These are phyloP conservation scores for Aureobasidium sp. DNA, from an alignment of 2,329 filamentous ascomycete genomes.

Conservation along the genomic window DNA sequence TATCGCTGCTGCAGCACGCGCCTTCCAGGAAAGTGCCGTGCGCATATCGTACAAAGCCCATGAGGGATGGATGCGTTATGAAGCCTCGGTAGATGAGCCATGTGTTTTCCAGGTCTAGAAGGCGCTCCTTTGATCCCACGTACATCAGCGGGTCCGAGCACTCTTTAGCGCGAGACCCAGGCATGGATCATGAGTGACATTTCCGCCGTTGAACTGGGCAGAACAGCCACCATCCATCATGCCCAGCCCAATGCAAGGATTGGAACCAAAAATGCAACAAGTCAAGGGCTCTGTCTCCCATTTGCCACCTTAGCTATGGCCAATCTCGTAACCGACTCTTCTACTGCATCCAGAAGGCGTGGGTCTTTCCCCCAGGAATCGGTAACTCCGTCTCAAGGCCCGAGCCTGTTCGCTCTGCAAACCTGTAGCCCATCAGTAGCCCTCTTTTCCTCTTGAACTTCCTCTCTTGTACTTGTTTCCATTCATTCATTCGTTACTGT, in stretches of 20 bases:
- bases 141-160: conserved; percentile 15
- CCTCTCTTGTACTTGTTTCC: background rate
- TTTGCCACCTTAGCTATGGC: conserved; percentile 11
- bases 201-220: conserved; percentile 15
- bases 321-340: conserved; percentile 16
- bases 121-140: conserved; percentile 8
- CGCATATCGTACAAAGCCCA: background rate
- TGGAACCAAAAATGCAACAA: conserved; percentile 15
- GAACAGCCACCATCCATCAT: conserved; percentile 15
- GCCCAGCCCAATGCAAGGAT: conserved; percentile 15
- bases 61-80: background rate
- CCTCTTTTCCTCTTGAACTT: conserved; percentile 13
- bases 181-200: conserved; percentile 16
- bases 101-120: conserved; percentile 13
- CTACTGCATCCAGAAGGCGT: conserved; percentile 15
- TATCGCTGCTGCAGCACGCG: background rate
- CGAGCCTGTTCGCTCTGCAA: conserved; percentile 10
- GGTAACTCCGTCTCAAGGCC: conserved; percentile 15
- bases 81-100: conserved; percentile 13
- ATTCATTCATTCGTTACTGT: conserved; percentile 12
- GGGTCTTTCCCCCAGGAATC: conserved; percentile 11
- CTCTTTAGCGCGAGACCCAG: conserved; percentile 5
- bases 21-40: conserved; percentile 3
- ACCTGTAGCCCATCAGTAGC: conserved; percentile 7
- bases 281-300: background rate